Base-by-base conservation (phyloP, 805 yeast species). In the Komagataella phaffii region DNA sequence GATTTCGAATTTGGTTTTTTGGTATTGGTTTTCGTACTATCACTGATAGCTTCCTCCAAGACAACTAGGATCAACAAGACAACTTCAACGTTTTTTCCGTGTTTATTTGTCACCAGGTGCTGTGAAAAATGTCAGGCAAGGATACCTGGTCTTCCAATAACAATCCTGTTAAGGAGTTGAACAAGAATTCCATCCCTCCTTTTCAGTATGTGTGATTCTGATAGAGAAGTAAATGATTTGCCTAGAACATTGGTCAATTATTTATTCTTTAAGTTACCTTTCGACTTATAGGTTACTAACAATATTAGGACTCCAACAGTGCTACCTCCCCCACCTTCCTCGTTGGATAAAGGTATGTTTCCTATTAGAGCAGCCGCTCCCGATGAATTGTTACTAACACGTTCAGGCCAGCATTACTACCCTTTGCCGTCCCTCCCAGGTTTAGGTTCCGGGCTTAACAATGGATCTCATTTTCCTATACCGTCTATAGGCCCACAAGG, bases 381-480 rank as follows among this genome's bases (percentile, higher is more conserved):
- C 40, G 12, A 8, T 4, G 40, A 30, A 30, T 14, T 8, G 40
- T 30, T 18, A 48, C 53, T 52, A 52, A 52, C 51, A 12, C 45
- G 17, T 55, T 58, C 71, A 76, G 57, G 75, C 63, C 59, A 79
- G 70, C 64, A 67, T 64, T 71, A 71, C 51, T 76, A 75, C 57
- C 73, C 79, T 17, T 67, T 77, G 49, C 79, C 81, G 2, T 69
- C 76, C 44, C 69, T 77, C 51, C 77, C 81, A 4, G 76, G 77
- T 36, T 61, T 74, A 53, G 75, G 78, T 40, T 73, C 65, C 54
- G 67, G 70, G 36, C 69, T 73, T 49, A 17, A 21, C 45, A 24
- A 24, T n/a, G 77, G 74, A 53, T 70, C 73, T 30, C 40, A 30
- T 17, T 77, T 75, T 59, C 68, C 67, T 52, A 76, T 75, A 49